These are phyloP conservation scores for Hymenoscyphus salicellus DNA, from an alignment of 2,329 filamentous ascomycete genomes.

Conservation along the genomic window DNA sequence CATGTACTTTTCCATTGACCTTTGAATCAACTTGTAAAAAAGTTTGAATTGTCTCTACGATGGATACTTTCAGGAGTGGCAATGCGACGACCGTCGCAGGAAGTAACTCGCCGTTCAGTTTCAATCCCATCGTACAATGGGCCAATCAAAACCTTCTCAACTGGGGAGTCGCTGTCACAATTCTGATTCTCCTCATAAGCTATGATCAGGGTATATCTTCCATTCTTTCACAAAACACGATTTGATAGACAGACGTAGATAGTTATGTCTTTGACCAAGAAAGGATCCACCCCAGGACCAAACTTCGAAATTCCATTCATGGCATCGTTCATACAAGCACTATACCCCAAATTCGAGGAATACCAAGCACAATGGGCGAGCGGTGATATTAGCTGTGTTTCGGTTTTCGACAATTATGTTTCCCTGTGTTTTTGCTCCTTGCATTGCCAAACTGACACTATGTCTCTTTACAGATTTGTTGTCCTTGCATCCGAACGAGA, in stretches of 20 bases:
- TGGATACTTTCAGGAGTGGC: neutral
- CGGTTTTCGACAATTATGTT: conserved; percentile 76
- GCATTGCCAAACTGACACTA: neutral
- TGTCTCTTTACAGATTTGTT: conserved; percentile 59
- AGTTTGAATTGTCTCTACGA: neutral
- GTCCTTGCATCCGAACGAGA: conserved; percentile 75
- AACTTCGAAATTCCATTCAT: conserved; percentile 65
- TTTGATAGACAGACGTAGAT: conserved; percentile 9
- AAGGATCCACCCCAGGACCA: conserved; percentile 62
- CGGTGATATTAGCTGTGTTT: conserved; percentile 76
- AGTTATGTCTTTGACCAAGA: conserved; percentile 61
- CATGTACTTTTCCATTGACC: neutral
- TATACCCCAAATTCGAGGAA: conserved; percentile 68
- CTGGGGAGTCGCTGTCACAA: neutral
- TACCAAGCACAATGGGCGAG: conserved; percentile 77
- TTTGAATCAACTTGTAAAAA: neutral
- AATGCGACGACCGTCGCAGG: neutral
- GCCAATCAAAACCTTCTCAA: neutral
- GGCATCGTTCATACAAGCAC: conserved; percentile 72
- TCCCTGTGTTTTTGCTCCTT: neutral
- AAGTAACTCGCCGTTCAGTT: neutral
- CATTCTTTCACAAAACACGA: neutral
- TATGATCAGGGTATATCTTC: conserved; percentile 42
- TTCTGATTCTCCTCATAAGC: neutral
- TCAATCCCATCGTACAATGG: neutral